Percentiles rank a stretch among this genome's conserved stretches.
Conservation (phyloP, 139 green algal species). For the Tetradesmus obliquus region DNA sequence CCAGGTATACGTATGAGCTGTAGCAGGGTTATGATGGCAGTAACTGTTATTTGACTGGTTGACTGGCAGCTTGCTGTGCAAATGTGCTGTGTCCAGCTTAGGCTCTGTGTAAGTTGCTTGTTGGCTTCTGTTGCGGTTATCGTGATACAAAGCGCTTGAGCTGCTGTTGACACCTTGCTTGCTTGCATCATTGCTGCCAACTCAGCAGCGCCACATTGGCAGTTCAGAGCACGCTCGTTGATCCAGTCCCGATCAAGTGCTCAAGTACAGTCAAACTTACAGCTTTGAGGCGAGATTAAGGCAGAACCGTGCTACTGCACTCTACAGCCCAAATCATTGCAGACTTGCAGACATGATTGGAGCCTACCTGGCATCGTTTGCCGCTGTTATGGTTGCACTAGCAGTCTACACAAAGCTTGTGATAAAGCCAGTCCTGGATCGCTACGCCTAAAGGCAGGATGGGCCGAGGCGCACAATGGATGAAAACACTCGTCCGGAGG, state of each 20-base stretch:
- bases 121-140: neutral
- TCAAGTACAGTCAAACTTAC: too few relatives aligned
- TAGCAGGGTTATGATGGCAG: neutral
- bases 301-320: neutral
- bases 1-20: slow-evolving; percentile 43
- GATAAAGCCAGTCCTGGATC: slow-evolving; percentile 54
- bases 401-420: slow-evolving; percentile 55
- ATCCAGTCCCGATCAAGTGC: neutral
- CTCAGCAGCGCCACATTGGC: neutral
- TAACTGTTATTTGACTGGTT: neutral
- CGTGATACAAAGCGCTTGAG: neutral
- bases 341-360: neutral
- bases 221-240: neutral
- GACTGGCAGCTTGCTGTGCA: neutral
- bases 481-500: slow-evolving; percentile 47
- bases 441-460: slow-evolving; percentile 50
- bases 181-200: neutral
- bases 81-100: neutral
- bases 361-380: slow-evolving; percentile 20
- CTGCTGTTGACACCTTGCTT: neutral
- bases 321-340: neutral
- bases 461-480: neutral
- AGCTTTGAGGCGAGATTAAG: neutral
- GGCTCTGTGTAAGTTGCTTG: neutral
- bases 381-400: slow-evolving; percentile 47